phyloP scores from a whole-genome alignment of 305 asterid genomes.

The Fraxinus floribunda region DNA sequence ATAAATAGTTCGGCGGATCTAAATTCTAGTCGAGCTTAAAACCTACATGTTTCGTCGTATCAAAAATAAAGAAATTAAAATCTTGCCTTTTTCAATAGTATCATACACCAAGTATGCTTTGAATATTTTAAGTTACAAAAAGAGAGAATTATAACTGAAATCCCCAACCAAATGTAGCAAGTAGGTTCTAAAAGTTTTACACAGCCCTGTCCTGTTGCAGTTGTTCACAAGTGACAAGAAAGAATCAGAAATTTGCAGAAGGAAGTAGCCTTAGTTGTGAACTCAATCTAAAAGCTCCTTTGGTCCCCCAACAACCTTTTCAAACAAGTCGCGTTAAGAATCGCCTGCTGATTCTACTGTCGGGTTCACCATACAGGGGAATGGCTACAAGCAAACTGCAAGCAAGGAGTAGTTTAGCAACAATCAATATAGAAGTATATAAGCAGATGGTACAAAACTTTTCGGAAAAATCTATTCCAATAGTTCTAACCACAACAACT shows the following conservation, averaged over 20 bases:
- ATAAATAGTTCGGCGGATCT: not conserved
- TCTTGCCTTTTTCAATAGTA: not conserved
- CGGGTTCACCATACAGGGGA: not conserved
- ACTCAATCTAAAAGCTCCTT: not conserved
- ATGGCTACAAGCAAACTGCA: slow-evolving; percentile 18
- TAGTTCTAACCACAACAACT: not conserved
- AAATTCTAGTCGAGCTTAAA: not conserved
- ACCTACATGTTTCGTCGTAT: not conserved
- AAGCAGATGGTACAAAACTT: slow-evolving; percentile 1
- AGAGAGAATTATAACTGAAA: not conserved
- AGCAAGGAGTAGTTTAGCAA: slow-evolving; percentile 2
- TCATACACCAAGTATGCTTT: not conserved
- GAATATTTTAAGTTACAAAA: not conserved
- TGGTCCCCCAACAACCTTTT: not conserved
- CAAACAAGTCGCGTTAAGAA: not conserved
- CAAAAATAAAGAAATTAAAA: too few species aligned
- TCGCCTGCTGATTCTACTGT: not conserved
- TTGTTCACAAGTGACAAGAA: not conserved
- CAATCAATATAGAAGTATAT: not conserved
- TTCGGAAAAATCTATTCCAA: not conserved
- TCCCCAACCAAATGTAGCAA: not conserved
- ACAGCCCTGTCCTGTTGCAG: not conserved
- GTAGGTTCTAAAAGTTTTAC: not conserved
- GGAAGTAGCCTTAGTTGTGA: not conserved
- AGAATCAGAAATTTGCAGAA: not conserved